Evolutionary conservation across 768 basidiomycete genomes (phyloP), one percentile per base, ranked within the genome.

Genomic region (Suillus subluteus): DNA sequence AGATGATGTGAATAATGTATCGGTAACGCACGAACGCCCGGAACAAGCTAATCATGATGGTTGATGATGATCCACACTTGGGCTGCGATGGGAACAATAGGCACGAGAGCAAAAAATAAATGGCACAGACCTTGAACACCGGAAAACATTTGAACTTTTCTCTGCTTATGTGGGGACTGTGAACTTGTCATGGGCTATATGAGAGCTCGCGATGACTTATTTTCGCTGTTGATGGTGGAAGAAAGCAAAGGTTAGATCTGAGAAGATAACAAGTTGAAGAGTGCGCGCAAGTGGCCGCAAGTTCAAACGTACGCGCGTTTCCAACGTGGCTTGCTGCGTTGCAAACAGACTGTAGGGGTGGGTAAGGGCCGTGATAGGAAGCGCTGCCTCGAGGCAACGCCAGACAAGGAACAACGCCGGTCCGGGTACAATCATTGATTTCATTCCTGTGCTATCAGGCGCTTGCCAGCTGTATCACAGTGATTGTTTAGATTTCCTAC

Each of bases 311-410:
- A 74, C 83, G 84, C 86, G 83, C 85, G 87, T 84, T 87, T 86
- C 82, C 87, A 89, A 88, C 88, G 88, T 89, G 88, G 80, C 73
- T 65, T 69, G 69, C 74, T 79, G 78, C 76, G 78, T 78, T 78
- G 79, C 76, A 74, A 75, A 75, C 72, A 75, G 74, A 73, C 71
- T 81, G 84, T 85, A 86, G 79, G 85, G 85, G 85, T 84, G 79
- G 81, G 81, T 80, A 82, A 61, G 58, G 58, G 70, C 84, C 86
- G 74, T 75, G 82, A 85, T 84, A 81, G 86, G 86, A 85, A 85
- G 80, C 58, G 58, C 74, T 71, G 79, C 79, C 79, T 79, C 76
- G 79, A 81, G 79, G 80, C 76, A 50, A 69, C 70, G 72, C 55
- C 32, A 69, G 13, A 38, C 59, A 35, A 62, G 63, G 55, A 52